Evolutionary conservation across 208 protist genomes (phyloP), one percentile per base, ranked within the genome.

Genomic region (Blechomonas ayalai): DNA sequence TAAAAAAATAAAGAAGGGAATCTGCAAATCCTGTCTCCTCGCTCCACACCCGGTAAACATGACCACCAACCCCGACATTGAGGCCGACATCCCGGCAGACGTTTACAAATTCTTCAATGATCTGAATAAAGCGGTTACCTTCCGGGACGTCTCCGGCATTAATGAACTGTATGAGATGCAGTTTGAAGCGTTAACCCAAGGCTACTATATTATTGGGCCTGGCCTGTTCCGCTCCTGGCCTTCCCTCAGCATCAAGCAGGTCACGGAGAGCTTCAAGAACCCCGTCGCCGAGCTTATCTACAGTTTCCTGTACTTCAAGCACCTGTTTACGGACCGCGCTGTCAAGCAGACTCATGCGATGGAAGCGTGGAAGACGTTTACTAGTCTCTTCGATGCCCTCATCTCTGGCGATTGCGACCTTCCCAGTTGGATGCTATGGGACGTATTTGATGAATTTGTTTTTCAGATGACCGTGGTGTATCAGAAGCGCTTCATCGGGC

Each of bases 391-490:
- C 32, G 23, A 55, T 38, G 24, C 62, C 38, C 63, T 89, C 31
- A 56, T 66, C 2, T 68, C 42, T 28, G 59, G 51, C 37, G 62
- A 60, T 26, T 74, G 53, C 32, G 70, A 83, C 50, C 67, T 94
- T 36, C 86, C 86, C 22, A 88, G 66, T 55, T 83, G 71, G 60
- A 70, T 90, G 57, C 50, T 94, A 39, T 94, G 86, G 86, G 86
- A 94, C 56, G 76, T 94, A 20, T 89, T 94, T 57, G 86, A 94
- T 37, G 81, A 94, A 65, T 90, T 90, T 33, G 50, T 89, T 3
- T 94, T 84, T 59, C 82, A 94, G 54, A 83, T 94, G 65, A 84
- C 81, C 16, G 72, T 85, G 19, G 85, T 90, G 20, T 90, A 93
- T 61, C 79, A 90, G 69, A 81, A 86, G 50, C 73, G 70, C 39